phyloP scores from a whole-genome alignment of 495 filamentous ascomycete species.

The Aspergillus bertholletiae region DNA sequence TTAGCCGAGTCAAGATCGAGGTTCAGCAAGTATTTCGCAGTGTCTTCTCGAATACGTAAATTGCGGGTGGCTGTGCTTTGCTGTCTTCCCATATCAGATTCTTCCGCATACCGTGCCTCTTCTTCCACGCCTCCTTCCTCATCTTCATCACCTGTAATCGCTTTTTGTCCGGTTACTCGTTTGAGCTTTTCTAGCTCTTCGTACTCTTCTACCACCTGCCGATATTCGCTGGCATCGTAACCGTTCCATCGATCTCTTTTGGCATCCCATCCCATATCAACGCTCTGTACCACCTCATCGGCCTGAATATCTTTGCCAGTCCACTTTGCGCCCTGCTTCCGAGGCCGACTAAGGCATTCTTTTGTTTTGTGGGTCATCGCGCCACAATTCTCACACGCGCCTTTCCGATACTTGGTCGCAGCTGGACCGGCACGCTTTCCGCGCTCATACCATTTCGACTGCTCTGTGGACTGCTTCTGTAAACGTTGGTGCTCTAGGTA shows the following conservation, averaged over 20 bases:
- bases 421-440: slow-evolving; percentile 76
- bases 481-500: slow-evolving; percentile 97
- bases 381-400: slow-evolving; percentile 97
- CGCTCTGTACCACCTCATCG: slow-evolving; percentile 82
- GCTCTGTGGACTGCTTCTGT: slow-evolving; percentile 58
- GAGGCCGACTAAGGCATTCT: slow-evolving; percentile 84
- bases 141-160: slow-evolving; percentile 49
- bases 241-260: slow-evolving; percentile 98
- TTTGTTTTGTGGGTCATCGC: slow-evolving; percentile 94
- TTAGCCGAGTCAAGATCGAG: slow-evolving; percentile 94
- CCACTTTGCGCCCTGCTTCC: slow-evolving; percentile 88
- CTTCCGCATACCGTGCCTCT: slow-evolving; percentile 84
- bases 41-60: slow-evolving; percentile 90
- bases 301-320: slow-evolving; percentile 91
- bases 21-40: slow-evolving; percentile 95
- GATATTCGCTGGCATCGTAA: slow-evolving; percentile 86
- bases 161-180: slow-evolving; percentile 46
- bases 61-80: slow-evolving; percentile 89
- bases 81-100: slow-evolving; percentile 92
- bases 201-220: slow-evolving; percentile 80
- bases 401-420: slow-evolving; percentile 95
- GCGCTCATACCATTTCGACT: slow-evolving; percentile 87
- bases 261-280: slow-evolving; percentile 92
- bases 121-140: slow-evolving; percentile 55
- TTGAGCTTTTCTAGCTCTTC: slow-evolving; percentile 82